A percentile compares a stretch with the other conserved stretches of the same genome.
phyloP scores from a whole-genome alignment of 495 filamentous ascomycete genomes.

The Penicillium cinerascens region DNA sequence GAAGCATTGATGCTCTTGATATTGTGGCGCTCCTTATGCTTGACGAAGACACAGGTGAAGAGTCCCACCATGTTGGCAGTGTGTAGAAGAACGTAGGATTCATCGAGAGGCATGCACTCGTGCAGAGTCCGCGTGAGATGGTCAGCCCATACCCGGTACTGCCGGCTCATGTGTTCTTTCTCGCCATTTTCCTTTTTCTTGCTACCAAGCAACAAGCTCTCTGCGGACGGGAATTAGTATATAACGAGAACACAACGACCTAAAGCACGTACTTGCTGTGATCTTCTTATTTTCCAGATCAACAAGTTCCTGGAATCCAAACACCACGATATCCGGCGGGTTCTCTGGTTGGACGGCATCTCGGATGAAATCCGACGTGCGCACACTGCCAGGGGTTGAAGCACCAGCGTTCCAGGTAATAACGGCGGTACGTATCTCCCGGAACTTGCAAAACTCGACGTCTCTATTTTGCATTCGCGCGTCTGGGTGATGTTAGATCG shows the following conservation, averaged over 20 bases:
- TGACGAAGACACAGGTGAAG: constrained; percentile 94
- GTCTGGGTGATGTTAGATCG: constrained; percentile 50
- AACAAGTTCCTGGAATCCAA: constrained; percentile 96
- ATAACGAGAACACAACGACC: background rate
- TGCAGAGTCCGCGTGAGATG: constrained; percentile 77
- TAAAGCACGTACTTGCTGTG: constrained; percentile 70
- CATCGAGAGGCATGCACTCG: constrained; percentile 71
- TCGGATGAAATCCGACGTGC: constrained; percentile 72
- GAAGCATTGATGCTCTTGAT: constrained; percentile 73
- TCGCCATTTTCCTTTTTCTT: constrained; percentile 90
- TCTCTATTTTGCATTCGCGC: constrained; percentile 80
- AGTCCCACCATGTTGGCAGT: constrained; percentile 87
- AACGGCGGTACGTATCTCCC: constrained; percentile 70
- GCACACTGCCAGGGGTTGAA: constrained; percentile 75
- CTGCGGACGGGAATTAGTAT: constrained; percentile 34
- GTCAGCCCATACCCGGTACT: constrained; percentile 94
- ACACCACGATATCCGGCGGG: constrained; percentile 85
- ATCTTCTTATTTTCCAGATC: constrained; percentile 96
- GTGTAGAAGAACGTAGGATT: constrained; percentile 82
- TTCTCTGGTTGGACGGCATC: constrained; percentile 66
- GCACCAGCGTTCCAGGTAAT: constrained; percentile 98
- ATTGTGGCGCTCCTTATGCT: constrained; percentile 65
- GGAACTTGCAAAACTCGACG: constrained; percentile 76
- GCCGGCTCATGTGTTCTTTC: constrained; percentile 93
- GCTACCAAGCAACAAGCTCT: constrained; percentile 58